A percentile compares a stretch with the other conserved stretches of the same genome.
Evolutionary conservation across 495 filamentous ascomycete species (phyloP).

Genomic region (Darksidea phi): DNA sequence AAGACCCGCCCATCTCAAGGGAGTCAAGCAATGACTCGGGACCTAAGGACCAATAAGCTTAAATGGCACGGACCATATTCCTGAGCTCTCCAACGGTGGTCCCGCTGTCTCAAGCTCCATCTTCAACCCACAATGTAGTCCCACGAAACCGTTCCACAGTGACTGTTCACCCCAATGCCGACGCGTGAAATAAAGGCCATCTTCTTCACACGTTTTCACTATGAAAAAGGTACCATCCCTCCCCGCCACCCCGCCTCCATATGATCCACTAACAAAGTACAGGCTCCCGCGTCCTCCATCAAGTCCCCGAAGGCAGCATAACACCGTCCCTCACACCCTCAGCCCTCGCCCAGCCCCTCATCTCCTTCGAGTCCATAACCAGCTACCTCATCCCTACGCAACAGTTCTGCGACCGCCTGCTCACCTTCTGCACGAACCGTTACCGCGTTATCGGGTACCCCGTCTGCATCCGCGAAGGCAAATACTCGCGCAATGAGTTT

Average conservation of each 20-base stretch:
- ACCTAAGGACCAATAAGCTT: too few relatives aligned
- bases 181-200: constrained; percentile 82
- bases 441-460: constrained; percentile 86
- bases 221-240: constrained; percentile 66
- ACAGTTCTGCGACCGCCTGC: constrained; percentile 82
- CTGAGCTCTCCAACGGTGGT: background rate
- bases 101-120: background rate
- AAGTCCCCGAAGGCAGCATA: constrained; percentile 72
- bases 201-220: constrained; percentile 92
- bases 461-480: constrained; percentile 63
- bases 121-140: background rate
- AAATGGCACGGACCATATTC: too few relatives aligned
- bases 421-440: constrained; percentile 73
- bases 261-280: constrained; percentile 19
- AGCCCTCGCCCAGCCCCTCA: constrained; percentile 60
- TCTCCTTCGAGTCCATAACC: constrained; percentile 78
- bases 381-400: constrained; percentile 91
- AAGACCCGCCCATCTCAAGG: too few relatives aligned
- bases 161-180: constrained; percentile 8
- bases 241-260: background rate
- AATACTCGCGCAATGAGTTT: constrained; percentile 85
- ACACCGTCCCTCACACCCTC: constrained; percentile 53
- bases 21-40: too few relatives aligned
- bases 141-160: background rate
- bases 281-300: constrained; percentile 81